Evolutionary conservation across 768 basidiomycete species (phyloP).

Genomic region (Mycena maculata): DNA sequence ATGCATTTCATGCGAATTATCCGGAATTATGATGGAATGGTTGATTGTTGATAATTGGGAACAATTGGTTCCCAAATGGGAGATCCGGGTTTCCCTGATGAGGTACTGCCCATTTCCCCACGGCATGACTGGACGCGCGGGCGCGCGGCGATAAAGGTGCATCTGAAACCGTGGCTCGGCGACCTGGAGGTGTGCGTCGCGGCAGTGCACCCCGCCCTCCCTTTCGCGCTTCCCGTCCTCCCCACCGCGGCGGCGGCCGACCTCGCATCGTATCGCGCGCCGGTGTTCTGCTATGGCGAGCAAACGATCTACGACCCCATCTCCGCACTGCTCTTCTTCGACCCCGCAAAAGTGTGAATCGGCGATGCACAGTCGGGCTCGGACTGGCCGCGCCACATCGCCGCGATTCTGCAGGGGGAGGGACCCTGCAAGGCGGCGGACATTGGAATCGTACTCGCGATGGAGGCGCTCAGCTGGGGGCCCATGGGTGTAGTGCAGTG

Average conservation of each 20-base stretch:
- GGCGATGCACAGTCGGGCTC: background rate
- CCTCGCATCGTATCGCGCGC: background rate
- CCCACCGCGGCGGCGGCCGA: background rate
- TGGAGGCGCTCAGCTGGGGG: background rate
- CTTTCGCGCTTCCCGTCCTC: background rate
- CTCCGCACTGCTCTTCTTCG: background rate
- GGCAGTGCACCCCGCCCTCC: background rate
- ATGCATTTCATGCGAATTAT: too few relatives aligned
- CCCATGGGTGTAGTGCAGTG: background rate
- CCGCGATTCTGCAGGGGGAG: background rate
- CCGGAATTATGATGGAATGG: too few relatives aligned
- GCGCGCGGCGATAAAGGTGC: background rate
- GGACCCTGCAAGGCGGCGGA: background rate
- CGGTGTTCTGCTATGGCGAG: background rate
- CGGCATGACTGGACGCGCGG: background rate
- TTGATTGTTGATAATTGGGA: too few relatives aligned
- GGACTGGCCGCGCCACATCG: background rate
- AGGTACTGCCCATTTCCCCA: slow-evolving; percentile 7
- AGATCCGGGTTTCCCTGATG: too few relatives aligned
- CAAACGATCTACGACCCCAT: background rate
- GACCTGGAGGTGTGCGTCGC: slow-evolving; percentile 8
- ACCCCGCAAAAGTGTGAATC: background rate
- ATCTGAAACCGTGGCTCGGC: slow-evolving; percentile 2
- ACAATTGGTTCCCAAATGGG: too few relatives aligned
- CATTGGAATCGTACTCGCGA: background rate